phyloP scores from a whole-genome alignment of 495 filamentous ascomycete genomes.

The Hypoxylon trugodes region DNA sequence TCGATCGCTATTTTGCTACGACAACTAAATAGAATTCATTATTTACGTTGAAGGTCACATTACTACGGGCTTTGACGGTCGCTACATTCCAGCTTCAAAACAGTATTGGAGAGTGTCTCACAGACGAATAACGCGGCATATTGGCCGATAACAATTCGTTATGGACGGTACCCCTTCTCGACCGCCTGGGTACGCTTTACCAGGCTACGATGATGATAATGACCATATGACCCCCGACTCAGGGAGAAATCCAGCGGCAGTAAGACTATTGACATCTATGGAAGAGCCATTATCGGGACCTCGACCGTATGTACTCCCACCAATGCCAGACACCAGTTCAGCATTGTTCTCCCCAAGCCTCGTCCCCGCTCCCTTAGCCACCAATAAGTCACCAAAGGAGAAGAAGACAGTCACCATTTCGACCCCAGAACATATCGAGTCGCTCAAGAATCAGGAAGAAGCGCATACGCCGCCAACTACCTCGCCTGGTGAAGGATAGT shows the following conservation, averaged over 20 bases:
- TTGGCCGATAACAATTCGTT: conserved; percentile 39
- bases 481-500: conserved; percentile 23
- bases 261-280: conserved; percentile 63
- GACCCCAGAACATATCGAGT: conserved; percentile 43
- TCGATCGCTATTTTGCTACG: conserved; percentile 3
- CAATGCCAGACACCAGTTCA: conserved; percentile 28
- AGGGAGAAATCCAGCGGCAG: conserved; percentile 47
- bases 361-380: conserved; percentile 43
- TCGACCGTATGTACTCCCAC: conserved; percentile 55
- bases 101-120: conserved; percentile 29
- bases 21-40: conserved; percentile 3
- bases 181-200: conserved; percentile 56
- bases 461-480: conserved; percentile 16
- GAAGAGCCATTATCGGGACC: conserved; percentile 51
- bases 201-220: conserved; percentile 58
- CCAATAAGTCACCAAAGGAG: conserved; percentile 27
- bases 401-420: conserved; percentile 36
- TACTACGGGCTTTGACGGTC: conserved; percentile 1
- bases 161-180: conserved; percentile 59
- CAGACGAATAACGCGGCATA: conserved; percentile 29
- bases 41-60: background rate
- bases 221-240: conserved; percentile 48
- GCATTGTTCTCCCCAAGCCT: conserved; percentile 18
- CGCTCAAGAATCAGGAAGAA: conserved; percentile 48
- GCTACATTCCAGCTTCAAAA: conserved; percentile 25